Evolutionary conservation across 495 filamentous ascomycete species (phyloP), one percentile per base, ranked within the genome.

Genomic region (Penicillium ucsense): DNA sequence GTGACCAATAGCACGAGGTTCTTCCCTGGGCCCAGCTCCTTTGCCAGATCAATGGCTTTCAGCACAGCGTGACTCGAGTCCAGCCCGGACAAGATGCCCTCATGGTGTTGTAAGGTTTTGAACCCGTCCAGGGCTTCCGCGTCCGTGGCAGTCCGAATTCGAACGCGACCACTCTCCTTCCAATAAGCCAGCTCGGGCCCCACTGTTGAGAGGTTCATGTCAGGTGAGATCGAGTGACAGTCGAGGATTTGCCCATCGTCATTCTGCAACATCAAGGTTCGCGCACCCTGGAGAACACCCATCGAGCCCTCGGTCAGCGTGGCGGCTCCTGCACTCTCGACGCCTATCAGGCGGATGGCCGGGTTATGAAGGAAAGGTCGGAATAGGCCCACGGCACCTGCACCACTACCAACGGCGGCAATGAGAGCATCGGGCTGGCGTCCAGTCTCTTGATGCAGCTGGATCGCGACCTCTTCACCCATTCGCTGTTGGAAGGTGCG

Each of bases 1-100:
- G 64, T 65, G 49, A 67, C 60, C 50, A 67, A 51, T 52, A 67
- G 36, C 44, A 67, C 60, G 38, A 67, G 45, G 51, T 65, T 61
- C 46, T 63, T 62, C 6, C 61, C 59, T 11, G 55, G 53, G 2
- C 63, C 63, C 31, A 66, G 50, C 32, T 64, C 55, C 31, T 46
- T 57, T 28, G 64, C 64, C 4, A 67, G 31, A 20, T 48, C 45
- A 27, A 67, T 41, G 6, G 55, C 45, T 38, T 47, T 59, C 12
- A 41, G 29, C 34, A 67, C 59, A 43, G 64, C 64, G 59, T 63
- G 57, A 52, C 61, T 60, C 31, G 64, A 65, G 39, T 62, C 60
- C 52, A 67, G 49, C 4, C 64, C 54, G 31, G 60, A 6, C 47
- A 57, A 38, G 35, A 67, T 54, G 7, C 59, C 59, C 60, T 67